Evolutionary conservation across 2,329 filamentous ascomycete species (phyloP).

Genomic region (Colletotrichum gloeosporioides): DNA sequence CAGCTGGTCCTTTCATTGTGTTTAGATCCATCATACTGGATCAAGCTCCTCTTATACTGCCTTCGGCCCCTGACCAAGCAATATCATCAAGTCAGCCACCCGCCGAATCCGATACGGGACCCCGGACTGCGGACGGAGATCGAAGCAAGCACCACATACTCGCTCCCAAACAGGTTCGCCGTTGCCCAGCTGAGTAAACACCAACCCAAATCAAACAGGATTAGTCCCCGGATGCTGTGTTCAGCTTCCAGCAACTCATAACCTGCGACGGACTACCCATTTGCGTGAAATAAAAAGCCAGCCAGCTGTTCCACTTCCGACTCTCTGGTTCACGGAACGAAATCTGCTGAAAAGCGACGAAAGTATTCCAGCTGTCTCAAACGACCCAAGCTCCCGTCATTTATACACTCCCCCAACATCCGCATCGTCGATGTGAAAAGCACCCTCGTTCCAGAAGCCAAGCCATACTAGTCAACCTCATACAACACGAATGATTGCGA

Average conservation of each 20-base stretch:
- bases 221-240: background rate
- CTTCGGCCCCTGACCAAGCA: too few relatives aligned
- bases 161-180: background rate
- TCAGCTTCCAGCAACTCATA: background rate
- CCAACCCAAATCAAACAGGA: background rate
- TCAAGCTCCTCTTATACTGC: background rate
- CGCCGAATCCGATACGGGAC: too few relatives aligned
- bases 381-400: background rate
- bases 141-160: background rate
- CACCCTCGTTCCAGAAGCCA: too few relatives aligned
- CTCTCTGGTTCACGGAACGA: background rate
- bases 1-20: too few relatives aligned
- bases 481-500: background rate
- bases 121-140: too few relatives aligned
- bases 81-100: too few relatives aligned
- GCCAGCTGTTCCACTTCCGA: background rate
- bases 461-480: background rate
- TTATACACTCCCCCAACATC: background rate
- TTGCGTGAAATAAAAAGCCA: background rate
- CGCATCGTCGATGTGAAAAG: background rate
- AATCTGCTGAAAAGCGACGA: background rate
- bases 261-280: background rate
- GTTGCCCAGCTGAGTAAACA: background rate
- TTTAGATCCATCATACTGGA: rapidly evolving
- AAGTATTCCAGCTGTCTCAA: background rate